Percentiles rank a stretch among this genome's conserved stretches.
phyloP scores from a whole-genome alignment of 345 rosid genomes.

The Limnanthes douglasii region DNA sequence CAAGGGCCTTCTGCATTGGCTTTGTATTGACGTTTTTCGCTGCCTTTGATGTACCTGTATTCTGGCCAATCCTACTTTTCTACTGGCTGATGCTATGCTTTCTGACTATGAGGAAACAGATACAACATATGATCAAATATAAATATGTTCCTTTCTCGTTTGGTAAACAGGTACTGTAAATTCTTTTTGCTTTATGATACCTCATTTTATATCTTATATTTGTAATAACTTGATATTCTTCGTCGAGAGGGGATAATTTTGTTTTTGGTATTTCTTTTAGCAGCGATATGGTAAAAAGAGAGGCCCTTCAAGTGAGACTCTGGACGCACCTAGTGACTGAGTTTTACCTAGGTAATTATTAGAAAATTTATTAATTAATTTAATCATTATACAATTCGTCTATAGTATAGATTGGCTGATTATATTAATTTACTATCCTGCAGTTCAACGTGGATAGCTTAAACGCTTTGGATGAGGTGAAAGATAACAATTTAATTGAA shows the following conservation, averaged over 20 bases:
- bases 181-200: neutral
- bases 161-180: constrained; percentile 75
- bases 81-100: constrained; percentile 50
- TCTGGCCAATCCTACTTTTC: constrained; percentile 81
- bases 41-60: constrained; percentile 59
- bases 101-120: constrained; percentile 64
- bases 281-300: constrained; percentile 55
- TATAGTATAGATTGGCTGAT: too few relatives aligned
- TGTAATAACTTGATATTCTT: constrained; percentile 1
- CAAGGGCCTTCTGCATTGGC: constrained; percentile 47
- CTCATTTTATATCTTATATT: neutral
- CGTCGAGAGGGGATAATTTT: too few relatives aligned
- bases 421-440: too few relatives aligned
- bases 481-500: too few relatives aligned
- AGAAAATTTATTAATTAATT: too few relatives aligned
- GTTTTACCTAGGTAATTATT: too few relatives aligned
- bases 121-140: constrained; percentile 89
- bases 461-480: too few relatives aligned
- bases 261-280: constrained; percentile 5
- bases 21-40: constrained; percentile 50
- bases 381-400: too few relatives aligned
- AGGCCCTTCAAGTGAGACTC: constrained; percentile 36
- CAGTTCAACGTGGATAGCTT: too few relatives aligned
- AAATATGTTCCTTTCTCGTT: constrained; percentile 83
- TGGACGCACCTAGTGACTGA: too few relatives aligned